Evolutionary conservation across 345 rosid genomes (phyloP).

Genomic region (Luvunga scandens): DNA sequence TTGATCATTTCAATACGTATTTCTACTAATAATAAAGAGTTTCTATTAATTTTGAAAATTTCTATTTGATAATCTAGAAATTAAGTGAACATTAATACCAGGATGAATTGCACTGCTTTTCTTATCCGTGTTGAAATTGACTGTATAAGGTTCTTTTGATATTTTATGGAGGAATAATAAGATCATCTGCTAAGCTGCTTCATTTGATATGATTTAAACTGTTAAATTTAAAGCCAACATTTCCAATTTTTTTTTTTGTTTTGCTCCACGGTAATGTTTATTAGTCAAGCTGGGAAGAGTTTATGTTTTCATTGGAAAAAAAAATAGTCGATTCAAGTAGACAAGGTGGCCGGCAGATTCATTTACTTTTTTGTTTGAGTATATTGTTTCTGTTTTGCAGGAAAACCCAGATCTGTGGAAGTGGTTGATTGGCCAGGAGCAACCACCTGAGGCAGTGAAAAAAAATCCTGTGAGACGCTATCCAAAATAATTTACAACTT

Average conservation of each 20-base stretch:
- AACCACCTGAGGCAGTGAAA: slow-evolving; percentile 73
- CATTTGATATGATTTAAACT: not conserved
- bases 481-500: not conserved
- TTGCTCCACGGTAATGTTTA: not conserved
- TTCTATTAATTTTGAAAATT: not conserved
- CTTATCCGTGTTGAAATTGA: not conserved
- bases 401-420: slow-evolving; percentile 97
- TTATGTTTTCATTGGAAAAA: not conserved
- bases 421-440: slow-evolving; percentile 87
- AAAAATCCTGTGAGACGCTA: slow-evolving; percentile 58
- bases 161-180: not conserved
- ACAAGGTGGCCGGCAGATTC: not conserved
- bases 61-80: not conserved
- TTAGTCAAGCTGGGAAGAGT: not conserved
- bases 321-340: not conserved
- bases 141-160: not conserved
- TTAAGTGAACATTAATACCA: not conserved
- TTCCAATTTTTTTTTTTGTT: not conserved
- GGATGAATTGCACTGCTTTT: not conserved
- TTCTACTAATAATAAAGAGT: not conserved
- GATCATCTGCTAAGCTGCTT: not conserved
- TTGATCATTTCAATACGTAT: not conserved
- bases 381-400: slow-evolving; percentile 36
- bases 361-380: not conserved
- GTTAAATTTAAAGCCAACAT: not conserved